Percentiles rank a stretch among this genome's conserved stretches.
phyloP scores from a whole-genome alignment of 2,329 filamentous ascomycete species.

The Juglanconis juglandina region DNA sequence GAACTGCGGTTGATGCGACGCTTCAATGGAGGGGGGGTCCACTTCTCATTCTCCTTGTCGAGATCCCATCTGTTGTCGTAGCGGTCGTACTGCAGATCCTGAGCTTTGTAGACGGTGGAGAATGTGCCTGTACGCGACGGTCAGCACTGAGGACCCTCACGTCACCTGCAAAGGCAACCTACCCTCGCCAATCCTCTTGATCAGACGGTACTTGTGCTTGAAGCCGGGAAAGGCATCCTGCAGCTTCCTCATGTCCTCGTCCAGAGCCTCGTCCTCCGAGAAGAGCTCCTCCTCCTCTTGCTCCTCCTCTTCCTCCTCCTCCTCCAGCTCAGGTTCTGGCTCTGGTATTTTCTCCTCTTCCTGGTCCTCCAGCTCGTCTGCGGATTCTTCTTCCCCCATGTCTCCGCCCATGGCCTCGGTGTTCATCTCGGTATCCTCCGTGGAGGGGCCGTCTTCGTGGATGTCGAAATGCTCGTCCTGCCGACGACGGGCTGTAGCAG shows the following conservation, averaged over 20 bases:
- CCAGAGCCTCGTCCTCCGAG: conserved; percentile 60
- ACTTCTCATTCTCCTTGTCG: conserved; percentile 62
- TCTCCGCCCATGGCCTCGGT: conserved; percentile 35
- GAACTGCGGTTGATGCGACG: conserved; percentile 38
- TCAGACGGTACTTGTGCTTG: conserved; percentile 77
- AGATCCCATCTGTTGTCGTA: conserved; percentile 88
- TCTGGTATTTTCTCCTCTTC: conserved; percentile 24
- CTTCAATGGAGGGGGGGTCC: conserved; percentile 66
- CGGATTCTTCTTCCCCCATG: no score
- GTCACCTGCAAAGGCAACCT: conserved; percentile 19
- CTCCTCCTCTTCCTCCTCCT: conserved; percentile 31
- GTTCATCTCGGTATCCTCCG: conserved; percentile 50
- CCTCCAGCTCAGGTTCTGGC: conserved; percentile 34
- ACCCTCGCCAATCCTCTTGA: conserved; percentile 98
- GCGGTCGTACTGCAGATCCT: conserved; percentile 80
- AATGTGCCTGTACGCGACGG: conserved; percentile 73
- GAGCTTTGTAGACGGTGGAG: conserved; percentile 97
- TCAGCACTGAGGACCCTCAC: not conserved
- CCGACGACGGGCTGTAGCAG: conserved; percentile 24
- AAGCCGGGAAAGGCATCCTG: conserved; percentile 81
- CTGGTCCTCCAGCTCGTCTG: conserved; percentile 22
- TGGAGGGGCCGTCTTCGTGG: conserved; percentile 46
- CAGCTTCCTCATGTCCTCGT: conserved; percentile 82
- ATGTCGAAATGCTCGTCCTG: conserved; percentile 42
- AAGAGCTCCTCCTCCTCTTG: conserved; percentile 41